Evolutionary conservation across 2,329 filamentous ascomycete genomes (phyloP).

Genomic region (Fusarium vanettenii): DNA sequence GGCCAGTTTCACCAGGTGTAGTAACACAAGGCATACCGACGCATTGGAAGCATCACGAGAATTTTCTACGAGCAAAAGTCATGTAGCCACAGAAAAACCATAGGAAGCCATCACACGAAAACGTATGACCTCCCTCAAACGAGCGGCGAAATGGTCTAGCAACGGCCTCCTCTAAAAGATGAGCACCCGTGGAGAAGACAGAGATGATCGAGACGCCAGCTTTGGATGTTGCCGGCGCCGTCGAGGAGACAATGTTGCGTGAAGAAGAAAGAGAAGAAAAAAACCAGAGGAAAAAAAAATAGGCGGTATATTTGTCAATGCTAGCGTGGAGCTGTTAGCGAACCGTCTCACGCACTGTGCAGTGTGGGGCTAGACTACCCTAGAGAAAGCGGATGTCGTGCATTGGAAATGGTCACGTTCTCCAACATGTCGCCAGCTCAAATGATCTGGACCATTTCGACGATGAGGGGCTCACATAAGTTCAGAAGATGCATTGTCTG

Average conservation of each 20-base stretch:
- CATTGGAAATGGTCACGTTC: background rate
- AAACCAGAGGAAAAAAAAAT: background rate
- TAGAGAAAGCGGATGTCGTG: background rate
- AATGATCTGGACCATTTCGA: background rate
- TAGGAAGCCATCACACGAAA: conserved; percentile 56
- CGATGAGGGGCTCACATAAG: background rate
- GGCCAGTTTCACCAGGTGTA: too few species aligned
- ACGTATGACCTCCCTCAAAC: conserved; percentile 58
- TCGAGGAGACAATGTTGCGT: conserved; percentile 49
- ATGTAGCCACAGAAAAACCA: conserved; percentile 58
- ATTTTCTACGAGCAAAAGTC: background rate
- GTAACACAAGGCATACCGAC: background rate
- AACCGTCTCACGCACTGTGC: conserved; percentile 6
- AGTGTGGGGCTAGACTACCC: background rate
- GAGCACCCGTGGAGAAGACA: conserved; percentile 39
- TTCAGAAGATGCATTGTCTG: background rate
- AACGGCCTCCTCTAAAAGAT: conserved; percentile 40
- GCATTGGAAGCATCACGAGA: conserved; percentile 4
- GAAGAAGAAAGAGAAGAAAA: conserved; percentile 23
- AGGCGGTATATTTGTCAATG: conserved; percentile 18
- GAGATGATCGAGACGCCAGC: conserved; percentile 38
- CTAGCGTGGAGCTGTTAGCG: conserved; percentile 22
- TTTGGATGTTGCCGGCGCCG: conserved; percentile 38
- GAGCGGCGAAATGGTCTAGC: conserved; percentile 55
- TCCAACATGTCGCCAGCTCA: background rate